Percentiles rank a stretch among this genome's conserved stretches.
Conservation (phyloP, 345 rosid genomes). For the Erodium maritimum region DNA sequence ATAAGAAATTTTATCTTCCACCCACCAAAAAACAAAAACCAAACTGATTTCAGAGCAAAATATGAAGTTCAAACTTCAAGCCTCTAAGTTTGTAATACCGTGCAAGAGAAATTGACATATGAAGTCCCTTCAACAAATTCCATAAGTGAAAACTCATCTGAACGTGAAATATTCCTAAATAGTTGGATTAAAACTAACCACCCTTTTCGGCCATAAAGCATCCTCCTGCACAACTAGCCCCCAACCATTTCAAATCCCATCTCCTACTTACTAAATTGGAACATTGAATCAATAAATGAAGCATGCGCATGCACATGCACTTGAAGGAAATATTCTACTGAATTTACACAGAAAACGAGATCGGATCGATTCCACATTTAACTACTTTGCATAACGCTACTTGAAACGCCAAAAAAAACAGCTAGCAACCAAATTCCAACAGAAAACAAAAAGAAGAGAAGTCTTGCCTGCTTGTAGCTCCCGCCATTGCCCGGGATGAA, state of each 20-base stretch:
- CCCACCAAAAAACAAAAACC: background rate
- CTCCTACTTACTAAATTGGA: background rate
- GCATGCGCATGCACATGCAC: background rate
- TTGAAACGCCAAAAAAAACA: background rate
- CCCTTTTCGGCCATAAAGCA: too few relatives aligned
- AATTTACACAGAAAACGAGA: too few relatives aligned
- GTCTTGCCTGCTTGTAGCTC: constrained; percentile 84
- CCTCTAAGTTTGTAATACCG: background rate
- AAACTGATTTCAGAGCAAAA: background rate
- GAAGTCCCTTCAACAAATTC: background rate
- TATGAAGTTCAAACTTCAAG: background rate
- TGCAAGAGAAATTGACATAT: background rate
- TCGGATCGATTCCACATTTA: background rate
- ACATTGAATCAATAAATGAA: background rate
- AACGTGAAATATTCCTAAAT: background rate
- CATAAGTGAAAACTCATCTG: background rate
- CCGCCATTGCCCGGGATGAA: constrained; percentile 96
- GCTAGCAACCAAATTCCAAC: background rate
- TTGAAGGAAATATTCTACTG: background rate
- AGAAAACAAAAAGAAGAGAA: constrained; percentile 4
- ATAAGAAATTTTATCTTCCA: background rate
- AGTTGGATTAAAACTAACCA: too few relatives aligned
- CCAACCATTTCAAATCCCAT: background rate
- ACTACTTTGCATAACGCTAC: background rate
- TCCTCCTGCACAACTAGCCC: too few relatives aligned